Percentiles rank a stretch among this genome's conserved stretches.
Evolutionary conservation across 2,329 filamentous ascomycete genomes (phyloP).

Genomic region (Trichoderma sp.): DNA sequence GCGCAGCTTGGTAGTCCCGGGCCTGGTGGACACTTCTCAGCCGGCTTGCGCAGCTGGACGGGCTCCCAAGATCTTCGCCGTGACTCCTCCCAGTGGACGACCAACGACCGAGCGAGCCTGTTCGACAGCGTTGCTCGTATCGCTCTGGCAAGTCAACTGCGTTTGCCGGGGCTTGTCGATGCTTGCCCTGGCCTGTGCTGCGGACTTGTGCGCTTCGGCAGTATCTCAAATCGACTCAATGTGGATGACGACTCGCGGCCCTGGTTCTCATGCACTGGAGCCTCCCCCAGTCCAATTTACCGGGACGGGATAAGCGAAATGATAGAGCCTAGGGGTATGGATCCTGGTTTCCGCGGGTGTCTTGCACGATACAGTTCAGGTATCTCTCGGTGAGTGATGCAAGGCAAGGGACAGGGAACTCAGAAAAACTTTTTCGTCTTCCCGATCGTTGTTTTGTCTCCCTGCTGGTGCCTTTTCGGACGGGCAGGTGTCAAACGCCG

Average conservation of each 20-base stretch:
- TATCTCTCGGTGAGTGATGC: constrained; percentile 22
- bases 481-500: constrained; percentile 21
- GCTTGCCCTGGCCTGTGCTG: neutral
- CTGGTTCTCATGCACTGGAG: constrained; percentile 23
- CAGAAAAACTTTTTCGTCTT: constrained; percentile 8
- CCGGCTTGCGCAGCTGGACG: constrained; percentile 21
- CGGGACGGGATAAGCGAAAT: constrained; percentile 41
- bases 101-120: constrained; percentile 21
- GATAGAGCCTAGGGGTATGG: constrained; percentile 34
- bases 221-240: neutral
- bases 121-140: constrained; percentile 11
- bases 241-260: constrained; percentile 24
- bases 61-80: neutral
- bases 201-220: neutral
- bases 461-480: constrained; percentile 14
- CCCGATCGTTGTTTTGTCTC: constrained; percentile 16
- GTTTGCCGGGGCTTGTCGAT: constrained; percentile 1
- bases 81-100: constrained; percentile 9
- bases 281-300: constrained; percentile 37
- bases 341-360: constrained; percentile 28
- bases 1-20: neutral
- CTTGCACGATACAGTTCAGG: neutral
- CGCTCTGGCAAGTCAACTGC: neutral
- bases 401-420: neutral
- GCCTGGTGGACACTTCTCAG: constrained; percentile 6